Conservation (phyloP, 306 rosid genomes). For the Trifolium repens region DNA sequence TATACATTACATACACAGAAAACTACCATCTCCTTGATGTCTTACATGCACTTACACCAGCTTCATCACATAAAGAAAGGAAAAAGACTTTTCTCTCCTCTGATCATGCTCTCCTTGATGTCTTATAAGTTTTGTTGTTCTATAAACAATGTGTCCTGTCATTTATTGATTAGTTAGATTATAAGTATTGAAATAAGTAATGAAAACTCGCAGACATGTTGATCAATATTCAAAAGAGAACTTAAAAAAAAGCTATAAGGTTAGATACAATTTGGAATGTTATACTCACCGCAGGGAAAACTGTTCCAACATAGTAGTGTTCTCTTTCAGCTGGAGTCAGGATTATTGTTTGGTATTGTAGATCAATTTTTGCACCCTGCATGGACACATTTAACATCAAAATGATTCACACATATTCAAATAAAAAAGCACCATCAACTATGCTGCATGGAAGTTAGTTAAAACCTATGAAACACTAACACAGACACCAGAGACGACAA, state of each 20-base stretch:
- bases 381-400: neutral
- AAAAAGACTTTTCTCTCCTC: neutral
- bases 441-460: too few relatives aligned
- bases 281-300: slow-evolving; percentile 39
- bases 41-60: neutral
- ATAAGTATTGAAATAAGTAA: neutral
- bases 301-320: slow-evolving; percentile 25
- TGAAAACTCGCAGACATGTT: neutral
- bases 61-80: neutral
- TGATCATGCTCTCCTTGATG: neutral
- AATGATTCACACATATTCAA: slow-evolving; percentile 1
- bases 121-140: neutral
- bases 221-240: neutral
- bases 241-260: neutral
- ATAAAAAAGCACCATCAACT: neutral
- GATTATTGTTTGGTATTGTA: slow-evolving; percentile 21
- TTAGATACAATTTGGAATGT: neutral
- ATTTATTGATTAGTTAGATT: slow-evolving; percentile 24
- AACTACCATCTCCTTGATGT: neutral
- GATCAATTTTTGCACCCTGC: slow-evolving; percentile 37
- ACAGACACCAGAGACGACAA: too few relatives aligned
- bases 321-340: slow-evolving; percentile 14
- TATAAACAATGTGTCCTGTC: slow-evolving; percentile 19
- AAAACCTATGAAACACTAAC: too few relatives aligned
- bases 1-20: neutral